Percentiles rank a stretch among this genome's conserved stretches.
Evolutionary conservation across 768 basidiomycete species (phyloP).

Genomic region (Epithele typhae): DNA sequence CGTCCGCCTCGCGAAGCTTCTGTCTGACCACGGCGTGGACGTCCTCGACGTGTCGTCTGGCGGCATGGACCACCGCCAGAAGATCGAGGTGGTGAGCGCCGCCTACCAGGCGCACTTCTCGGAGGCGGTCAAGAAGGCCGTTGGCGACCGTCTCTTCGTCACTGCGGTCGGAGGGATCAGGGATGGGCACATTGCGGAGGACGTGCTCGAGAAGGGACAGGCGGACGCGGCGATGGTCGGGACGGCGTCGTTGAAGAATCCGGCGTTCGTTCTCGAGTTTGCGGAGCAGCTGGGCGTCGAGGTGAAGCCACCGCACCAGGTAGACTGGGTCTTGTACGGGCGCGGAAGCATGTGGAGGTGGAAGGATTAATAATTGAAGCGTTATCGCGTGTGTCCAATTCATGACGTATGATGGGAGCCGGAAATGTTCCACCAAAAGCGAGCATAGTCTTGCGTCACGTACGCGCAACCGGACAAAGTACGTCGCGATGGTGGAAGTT

Average conservation of each 20-base stretch:
- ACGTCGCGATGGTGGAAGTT: too few species aligned
- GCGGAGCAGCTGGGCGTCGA: too few species aligned
- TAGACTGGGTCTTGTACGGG: too few species aligned
- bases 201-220: conserved; percentile 49
- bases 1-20: conserved; percentile 50
- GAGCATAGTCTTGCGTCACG: too few species aligned
- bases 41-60: conserved; percentile 69
- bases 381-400: too few species aligned
- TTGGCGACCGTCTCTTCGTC: conserved; percentile 41
- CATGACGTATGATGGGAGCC: too few species aligned
- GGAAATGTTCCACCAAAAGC: too few species aligned
- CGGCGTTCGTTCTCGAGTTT: too few species aligned
- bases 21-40: conserved; percentile 65
- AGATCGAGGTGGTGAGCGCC: conserved; percentile 34
- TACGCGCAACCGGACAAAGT: too few species aligned
- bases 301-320: too few species aligned
- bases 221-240: conserved; percentile 32
- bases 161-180: conserved; percentile 56
- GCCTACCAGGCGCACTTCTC: conserved; percentile 18
- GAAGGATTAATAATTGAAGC: too few species aligned
- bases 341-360: too few species aligned
- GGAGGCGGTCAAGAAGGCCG: conserved; percentile 38
- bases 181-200: conserved; percentile 49
- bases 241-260: conserved; percentile 42
- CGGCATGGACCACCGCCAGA: conserved; percentile 47